Evolutionary conservation across 345 rosid genomes (phyloP), one percentile per base, ranked within the genome.

Genomic region (Psidium guajava): DNA sequence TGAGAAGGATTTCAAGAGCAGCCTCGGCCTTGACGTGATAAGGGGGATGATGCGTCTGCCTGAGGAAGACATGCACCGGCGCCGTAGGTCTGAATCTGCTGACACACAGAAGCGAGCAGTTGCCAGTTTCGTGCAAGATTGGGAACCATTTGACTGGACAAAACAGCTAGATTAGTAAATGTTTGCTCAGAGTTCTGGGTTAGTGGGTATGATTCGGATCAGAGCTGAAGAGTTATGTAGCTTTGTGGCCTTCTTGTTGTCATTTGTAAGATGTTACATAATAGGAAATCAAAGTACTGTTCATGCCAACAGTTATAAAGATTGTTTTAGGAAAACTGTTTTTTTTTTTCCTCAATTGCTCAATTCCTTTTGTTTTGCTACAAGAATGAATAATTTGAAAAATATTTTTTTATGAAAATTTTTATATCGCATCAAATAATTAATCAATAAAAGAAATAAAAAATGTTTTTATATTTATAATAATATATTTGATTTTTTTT

Each of bases 71-170:
- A 97, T 96, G 99, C 91, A 94, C 54, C 89, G 98, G 49, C 92
- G 93, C 3, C 87, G 96, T 69, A 93, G 95, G 88, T 87, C 88
- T 0, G 97, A 93, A 82, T 92, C 99, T 0, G 88, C 86, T 27
- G 99, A 96, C 83, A 87, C 87, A 40, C 98, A 96, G 85, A 97
- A 90, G 92, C 93, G 85, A 24, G 96, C 98, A 0, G 94, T 94
- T 15, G 85, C 90, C 27, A 87, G 87, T 81, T 93, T 95, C 88
- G 90, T 88, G 6, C 91, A 83, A 3, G 93, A 93, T 6, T 97
- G 98, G 99, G 92, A 91, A 88, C 94, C 94, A 22, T 95, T 94
- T 82, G 98, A 97, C 87, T 97, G 99, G 98, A 95, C 99, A 3
- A 97, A 93, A 82, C 98, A 95, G 80, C 98, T 95, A 13, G 94